phyloP scores from a whole-genome alignment of 164 flowering plant species.

The Annona squamosa region DNA sequence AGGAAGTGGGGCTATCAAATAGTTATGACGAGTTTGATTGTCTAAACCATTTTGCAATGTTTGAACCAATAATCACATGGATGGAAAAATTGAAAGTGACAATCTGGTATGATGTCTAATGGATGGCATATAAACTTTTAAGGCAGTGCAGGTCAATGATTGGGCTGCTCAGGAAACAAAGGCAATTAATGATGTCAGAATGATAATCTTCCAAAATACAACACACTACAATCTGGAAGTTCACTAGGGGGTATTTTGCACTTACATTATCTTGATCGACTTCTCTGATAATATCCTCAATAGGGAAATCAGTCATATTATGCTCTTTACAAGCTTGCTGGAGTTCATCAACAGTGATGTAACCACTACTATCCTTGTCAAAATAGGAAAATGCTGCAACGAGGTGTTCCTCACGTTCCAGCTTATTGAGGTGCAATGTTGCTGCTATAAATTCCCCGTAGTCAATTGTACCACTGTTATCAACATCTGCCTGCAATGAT shows the following conservation, averaged over 20 bases:
- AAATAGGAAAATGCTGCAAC: constrained; percentile 89
- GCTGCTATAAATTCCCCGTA: constrained; percentile 97
- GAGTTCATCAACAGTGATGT: constrained; percentile 91
- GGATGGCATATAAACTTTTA: not conserved
- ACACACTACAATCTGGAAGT: not conserved
- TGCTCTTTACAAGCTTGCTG: constrained; percentile 95
- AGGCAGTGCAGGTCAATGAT: not conserved
- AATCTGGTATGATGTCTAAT: not conserved
- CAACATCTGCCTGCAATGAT: constrained; percentile 82
- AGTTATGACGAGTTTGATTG: not conserved
- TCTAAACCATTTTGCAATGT: not conserved
- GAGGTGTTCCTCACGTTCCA: constrained; percentile 96
- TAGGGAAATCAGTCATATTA: constrained; percentile 69
- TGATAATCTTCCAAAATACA: not conserved
- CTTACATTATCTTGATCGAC: constrained; percentile 98
- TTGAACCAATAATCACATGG: not conserved
- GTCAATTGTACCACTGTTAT: constrained; percentile 95
- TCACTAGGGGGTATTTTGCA: not conserved
- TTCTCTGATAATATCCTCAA: constrained; percentile 89
- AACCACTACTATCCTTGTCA: constrained; percentile 97
- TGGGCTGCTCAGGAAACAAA: not conserved
- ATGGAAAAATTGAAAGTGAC: not conserved
- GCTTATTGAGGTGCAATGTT: constrained; percentile 86
- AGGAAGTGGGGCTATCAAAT: not conserved
- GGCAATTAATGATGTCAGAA: not conserved